These are phyloP conservation scores for Pestalotiopsis sp. DNA, from an alignment of 2,329 filamentous ascomycete species.

Conservation along the genomic window DNA sequence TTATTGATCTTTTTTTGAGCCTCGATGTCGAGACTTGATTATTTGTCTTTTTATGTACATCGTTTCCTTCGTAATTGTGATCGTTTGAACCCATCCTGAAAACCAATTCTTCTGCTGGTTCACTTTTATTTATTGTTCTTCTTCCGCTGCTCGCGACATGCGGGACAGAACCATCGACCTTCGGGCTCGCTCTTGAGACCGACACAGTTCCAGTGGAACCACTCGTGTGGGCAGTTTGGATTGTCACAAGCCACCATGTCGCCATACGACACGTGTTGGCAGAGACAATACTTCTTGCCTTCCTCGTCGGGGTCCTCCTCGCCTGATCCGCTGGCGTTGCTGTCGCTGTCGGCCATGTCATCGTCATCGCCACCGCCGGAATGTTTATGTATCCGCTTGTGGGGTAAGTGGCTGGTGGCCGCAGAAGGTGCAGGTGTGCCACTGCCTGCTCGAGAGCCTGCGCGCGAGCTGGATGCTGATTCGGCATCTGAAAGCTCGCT, in stretches of 20 bases:
- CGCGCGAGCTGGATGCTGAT: constrained; percentile 55
- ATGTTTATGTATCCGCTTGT: constrained; percentile 18
- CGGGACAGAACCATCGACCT: constrained; percentile 69
- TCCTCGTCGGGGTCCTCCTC: constrained; percentile 70
- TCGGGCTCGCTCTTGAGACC: constrained; percentile 69
- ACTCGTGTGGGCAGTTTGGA: constrained; percentile 77
- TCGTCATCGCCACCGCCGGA: constrained; percentile 22
- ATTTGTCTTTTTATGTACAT: background rate
- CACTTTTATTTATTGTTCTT: constrained; percentile 29
- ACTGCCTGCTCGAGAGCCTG: constrained; percentile 38
- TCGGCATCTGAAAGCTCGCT: constrained; percentile 68
- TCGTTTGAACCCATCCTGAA: no score
- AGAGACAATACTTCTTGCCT: constrained; percentile 82
- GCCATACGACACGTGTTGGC: constrained; percentile 81
- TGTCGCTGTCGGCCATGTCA: constrained; percentile 35
- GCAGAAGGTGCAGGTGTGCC: constrained; percentile 30
- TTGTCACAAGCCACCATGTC: constrained; percentile 93
- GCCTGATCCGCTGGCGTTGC: constrained; percentile 53
- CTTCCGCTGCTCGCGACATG: constrained; percentile 58
- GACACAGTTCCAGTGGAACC: constrained; percentile 84
- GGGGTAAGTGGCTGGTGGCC: constrained; percentile 11
- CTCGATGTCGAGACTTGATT: background rate
- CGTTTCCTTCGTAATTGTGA: background rate
- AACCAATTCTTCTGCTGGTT: no score
- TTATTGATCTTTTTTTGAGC: background rate